Evolutionary conservation across 768 basidiomycete genomes (phyloP), one percentile per base, ranked within the genome.

Genomic region (Amanita rubescens): DNA sequence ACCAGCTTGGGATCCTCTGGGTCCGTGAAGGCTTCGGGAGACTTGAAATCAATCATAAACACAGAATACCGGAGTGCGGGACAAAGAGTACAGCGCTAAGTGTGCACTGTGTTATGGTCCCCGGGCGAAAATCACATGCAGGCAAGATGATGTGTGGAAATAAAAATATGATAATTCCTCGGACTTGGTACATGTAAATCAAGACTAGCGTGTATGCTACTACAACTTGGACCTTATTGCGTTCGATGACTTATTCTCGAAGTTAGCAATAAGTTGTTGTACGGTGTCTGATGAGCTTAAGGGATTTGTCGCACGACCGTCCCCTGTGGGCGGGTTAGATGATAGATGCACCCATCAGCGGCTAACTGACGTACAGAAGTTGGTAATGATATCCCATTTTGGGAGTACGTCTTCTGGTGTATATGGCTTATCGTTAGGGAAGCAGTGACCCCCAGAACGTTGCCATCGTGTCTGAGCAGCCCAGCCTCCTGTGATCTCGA

Each of bases 391-490:
- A 42, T 77, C 74, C 94, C 94, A 98, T 62, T 92, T 87, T 22
- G 75, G 67, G 12, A 85, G 63, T 46, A 97, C 75, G 52, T 85
- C 82, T 68, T 98, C 96, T 0, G 93, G 89, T 7, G 82, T 83
- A 57, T 88, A 77, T 3, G 77, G 74, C 55, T 76, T 77, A 64
- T 85, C 85, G 33, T 85, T 78, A 4, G 93, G 87, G 82, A 98
- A 97, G 6, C 88, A 86, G 62, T 85, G 72, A 9, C 94, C 96
- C 1, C 85, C 87, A 8, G 91, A 75, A 12, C 92, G 82, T 67
- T 97, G 89, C 94, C 95, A 99, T 54, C 95, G 78, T 30, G 89
- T 85, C 67, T 94, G 83, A 1, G 90, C 90, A 3, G 87, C 87
- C 90, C 93, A 97, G 0, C 95, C 96, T 20, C 89, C 94, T 12